phyloP scores from a whole-genome alignment of 176 grass and related monocot genomes.

The Oryza nivara region DNA sequence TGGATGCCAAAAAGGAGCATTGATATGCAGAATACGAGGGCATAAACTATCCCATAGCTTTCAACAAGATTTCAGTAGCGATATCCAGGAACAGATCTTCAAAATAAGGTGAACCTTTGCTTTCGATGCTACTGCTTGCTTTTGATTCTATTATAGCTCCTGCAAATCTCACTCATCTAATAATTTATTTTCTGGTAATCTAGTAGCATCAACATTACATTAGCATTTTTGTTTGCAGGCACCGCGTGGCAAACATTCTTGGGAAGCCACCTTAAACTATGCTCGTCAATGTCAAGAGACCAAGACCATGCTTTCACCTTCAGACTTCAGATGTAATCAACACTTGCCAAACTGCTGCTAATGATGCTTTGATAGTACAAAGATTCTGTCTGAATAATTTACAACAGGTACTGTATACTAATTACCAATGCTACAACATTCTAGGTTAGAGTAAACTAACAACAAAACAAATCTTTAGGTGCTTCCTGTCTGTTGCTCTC shows the following conservation, averaged over 20 bases:
- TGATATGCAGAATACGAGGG: neutral
- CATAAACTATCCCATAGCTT: constrained; percentile 10
- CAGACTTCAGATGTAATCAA: constrained; percentile 23
- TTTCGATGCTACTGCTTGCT: constrained; percentile 5
- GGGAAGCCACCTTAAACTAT: constrained; percentile 42
- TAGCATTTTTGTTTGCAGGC: neutral
- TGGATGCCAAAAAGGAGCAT: neutral
- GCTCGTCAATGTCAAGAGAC: constrained; percentile 44
- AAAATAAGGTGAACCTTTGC: constrained; percentile 31
- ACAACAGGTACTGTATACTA: constrained; percentile 21
- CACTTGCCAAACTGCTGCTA: constrained; percentile 10
- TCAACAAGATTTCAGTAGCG: constrained; percentile 14
- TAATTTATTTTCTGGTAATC: constrained; percentile 39
- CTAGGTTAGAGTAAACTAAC: constrained; percentile 17
- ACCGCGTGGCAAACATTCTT: constrained; percentile 46
- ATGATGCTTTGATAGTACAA: constrained; percentile 18
- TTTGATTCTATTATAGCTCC: constrained; percentile 28
- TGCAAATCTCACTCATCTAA: constrained; percentile 2
- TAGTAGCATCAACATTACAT: constrained; percentile 12
- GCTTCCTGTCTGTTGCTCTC: constrained; percentile 4
- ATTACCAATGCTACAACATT: neutral
- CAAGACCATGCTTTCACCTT: constrained; percentile 32
- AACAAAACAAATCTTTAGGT: constrained; percentile 29
- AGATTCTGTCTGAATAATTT: constrained; percentile 26
- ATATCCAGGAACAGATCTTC: constrained; percentile 22